Conservation (phyloP, 148 eudicot genomes). For the Chenopodium suecicum region DNA sequence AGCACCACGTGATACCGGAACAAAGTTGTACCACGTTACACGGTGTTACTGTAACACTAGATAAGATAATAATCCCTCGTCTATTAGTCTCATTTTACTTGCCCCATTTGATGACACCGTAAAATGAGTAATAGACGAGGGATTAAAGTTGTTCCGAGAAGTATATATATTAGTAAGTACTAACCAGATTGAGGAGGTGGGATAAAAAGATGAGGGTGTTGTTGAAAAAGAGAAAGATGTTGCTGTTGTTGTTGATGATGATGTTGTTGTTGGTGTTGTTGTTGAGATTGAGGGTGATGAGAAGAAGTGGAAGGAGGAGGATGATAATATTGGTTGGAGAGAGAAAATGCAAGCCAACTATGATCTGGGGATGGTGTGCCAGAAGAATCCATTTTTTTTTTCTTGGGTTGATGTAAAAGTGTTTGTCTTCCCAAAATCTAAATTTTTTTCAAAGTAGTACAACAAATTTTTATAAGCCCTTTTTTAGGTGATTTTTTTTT, state of each 20-base stretch:
- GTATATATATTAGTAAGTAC: neutral
- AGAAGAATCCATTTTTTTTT: constrained; percentile 23
- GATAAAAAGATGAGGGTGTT: constrained; percentile 10
- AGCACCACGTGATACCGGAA: neutral
- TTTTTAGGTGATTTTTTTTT: neutral
- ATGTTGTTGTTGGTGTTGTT: constrained; percentile 23
- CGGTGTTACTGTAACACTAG: neutral
- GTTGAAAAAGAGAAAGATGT: constrained; percentile 27
- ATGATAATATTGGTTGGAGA: constrained; percentile 29
- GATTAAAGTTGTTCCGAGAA: too few relatives aligned
- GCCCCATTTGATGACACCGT: too few relatives aligned
- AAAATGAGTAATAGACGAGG: too few relatives aligned
- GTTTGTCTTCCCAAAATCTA: neutral
- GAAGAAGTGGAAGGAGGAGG: neutral
- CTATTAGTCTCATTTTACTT: too few relatives aligned
- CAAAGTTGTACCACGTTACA: neutral
- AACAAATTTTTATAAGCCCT: neutral
- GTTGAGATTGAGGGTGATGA: neutral
- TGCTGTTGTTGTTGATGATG: neutral
- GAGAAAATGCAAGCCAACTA: constrained; percentile 32
- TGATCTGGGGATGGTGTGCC: constrained; percentile 27
- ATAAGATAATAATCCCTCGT: too few relatives aligned
- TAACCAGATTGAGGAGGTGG: constrained; percentile 23
- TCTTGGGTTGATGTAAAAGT: neutral
- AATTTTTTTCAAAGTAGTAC: neutral